Percentiles rank a stretch among this genome's conserved stretches.
Conservation (phyloP, 2,329 filamentous ascomycete genomes). For the Alternaria gansuensis region DNA sequence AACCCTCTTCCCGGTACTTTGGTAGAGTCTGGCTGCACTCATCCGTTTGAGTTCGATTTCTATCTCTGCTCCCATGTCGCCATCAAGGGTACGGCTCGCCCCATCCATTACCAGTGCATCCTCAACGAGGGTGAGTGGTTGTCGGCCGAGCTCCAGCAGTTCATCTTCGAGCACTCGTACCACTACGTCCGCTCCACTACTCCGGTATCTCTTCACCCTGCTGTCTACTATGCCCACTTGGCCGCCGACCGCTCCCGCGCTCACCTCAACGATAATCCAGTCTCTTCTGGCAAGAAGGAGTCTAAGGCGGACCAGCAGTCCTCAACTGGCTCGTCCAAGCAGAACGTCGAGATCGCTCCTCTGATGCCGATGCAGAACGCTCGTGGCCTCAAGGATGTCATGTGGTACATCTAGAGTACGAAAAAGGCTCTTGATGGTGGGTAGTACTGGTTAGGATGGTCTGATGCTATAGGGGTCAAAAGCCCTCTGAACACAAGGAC, state of each 20-base stretch:
- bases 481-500: background rate
- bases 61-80: conserved; percentile 76
- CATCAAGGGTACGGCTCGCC: conserved; percentile 92
- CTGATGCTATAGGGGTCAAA: background rate
- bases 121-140: conserved; percentile 77
- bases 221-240: conserved; percentile 95
- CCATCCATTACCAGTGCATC: conserved; percentile 91
- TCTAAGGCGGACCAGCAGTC: conserved; percentile 40
- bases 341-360: conserved; percentile 49
- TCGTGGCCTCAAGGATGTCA: conserved; percentile 53
- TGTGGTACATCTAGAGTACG: conserved; percentile 60
- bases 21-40: conserved; percentile 88
- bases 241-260: conserved; percentile 80
- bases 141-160: conserved; percentile 76
- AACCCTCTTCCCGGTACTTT: conserved; percentile 88
- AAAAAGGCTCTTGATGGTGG: background rate
- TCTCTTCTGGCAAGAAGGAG: conserved; percentile 53
- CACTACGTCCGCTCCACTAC: conserved; percentile 93
- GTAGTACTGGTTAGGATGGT: background rate
- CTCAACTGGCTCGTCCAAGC: conserved; percentile 43
- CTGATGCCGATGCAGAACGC: conserved; percentile 55
- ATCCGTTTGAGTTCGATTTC: conserved; percentile 91
- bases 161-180: conserved; percentile 96
- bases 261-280: conserved; percentile 67
- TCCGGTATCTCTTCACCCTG: conserved; percentile 85